Base-by-base conservation (phyloP, 495 filamentous ascomycete species). In the Talaromyces trachyspermus region DNA sequence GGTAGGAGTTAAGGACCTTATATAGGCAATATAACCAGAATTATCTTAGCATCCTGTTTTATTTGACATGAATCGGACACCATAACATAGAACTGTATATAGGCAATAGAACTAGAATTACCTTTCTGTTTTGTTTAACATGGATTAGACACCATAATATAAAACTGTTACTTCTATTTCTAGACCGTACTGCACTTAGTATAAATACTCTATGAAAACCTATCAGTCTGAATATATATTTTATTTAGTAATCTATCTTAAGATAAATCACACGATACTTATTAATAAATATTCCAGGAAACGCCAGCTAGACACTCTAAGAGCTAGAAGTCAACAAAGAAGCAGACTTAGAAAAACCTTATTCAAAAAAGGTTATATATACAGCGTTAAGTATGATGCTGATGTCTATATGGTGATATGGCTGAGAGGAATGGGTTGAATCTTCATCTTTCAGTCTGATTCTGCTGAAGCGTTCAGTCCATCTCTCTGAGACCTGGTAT, bases 331-430 rank as follows among this genome's bases (percentile, higher is more conserved):
- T 30, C 43, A 46, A 46, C 43, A 35, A 22, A 46, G 43, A 33
- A 12, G 25, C 27, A 46, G 39, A 23, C 39, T 17, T 6, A 17
- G 39, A 5, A 43, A 17, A 20, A 23, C 10, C n/a, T n/a, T 43
- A 8, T 46, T 46, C 26, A 46, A 46, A 33, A 46, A 46, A 35
- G 24, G 24, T 20, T 20, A 46, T 15, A 17, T 6, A 6, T 46
- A 46, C 26, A 32, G 43, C 4, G 17, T 46, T 33, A 26, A 46
- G 26, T 46, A 26, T 46, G 43, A 46, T 20, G 43, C 43, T 29
- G 43, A 46, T 46, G 43, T 46, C 17, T 46, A 32, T 32, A 32
- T 46, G 18, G 43, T 46, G 11, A n/a, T 46, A 7, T 26, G 43
- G 18, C 23, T 46, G 5, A 29, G 27, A 32, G 26, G 26, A 2